phyloP scores from a whole-genome alignment of 306 rosid species.

The apple (Malus domestica) region DNA sequence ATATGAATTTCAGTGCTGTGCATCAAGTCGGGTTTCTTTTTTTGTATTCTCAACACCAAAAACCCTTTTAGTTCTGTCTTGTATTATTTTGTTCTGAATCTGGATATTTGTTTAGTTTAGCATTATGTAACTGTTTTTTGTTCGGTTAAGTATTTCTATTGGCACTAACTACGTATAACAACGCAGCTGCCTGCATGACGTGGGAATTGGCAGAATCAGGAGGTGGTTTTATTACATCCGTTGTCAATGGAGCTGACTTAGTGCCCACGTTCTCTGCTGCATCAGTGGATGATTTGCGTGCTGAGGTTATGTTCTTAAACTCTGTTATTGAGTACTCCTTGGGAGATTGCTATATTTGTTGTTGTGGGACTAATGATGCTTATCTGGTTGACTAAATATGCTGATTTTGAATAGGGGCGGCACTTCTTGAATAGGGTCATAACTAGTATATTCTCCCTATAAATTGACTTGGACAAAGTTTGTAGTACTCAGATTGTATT shows the following conservation, averaged over 20 bases:
- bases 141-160: conserved; percentile 3
- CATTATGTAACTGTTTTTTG: not conserved
- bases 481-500: not conserved
- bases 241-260: conserved; percentile 89
- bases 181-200: conserved; percentile 97
- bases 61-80: conserved; percentile 3
- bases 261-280: conserved; percentile 98
- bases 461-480: not conserved
- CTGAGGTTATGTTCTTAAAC: conserved; percentile 55
- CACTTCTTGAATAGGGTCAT: not conserved
- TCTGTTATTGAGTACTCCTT: not conserved
- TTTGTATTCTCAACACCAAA: not conserved
- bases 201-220: conserved; percentile 98
- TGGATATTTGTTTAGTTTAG: not conserved
- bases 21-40: not conserved
- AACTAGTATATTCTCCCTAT: not conserved
- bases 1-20: not conserved
- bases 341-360: not conserved
- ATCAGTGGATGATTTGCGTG: conserved; percentile 85
- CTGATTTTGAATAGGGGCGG: not conserved
- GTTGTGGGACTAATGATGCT: not conserved
- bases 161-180: conserved; percentile 22
- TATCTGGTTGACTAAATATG: not conserved
- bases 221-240: conserved; percentile 59
- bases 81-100: not conserved